Base-by-base conservation (phyloP, 495 filamentous ascomycete genomes). In the Aspergillus ellipticus region DNA sequence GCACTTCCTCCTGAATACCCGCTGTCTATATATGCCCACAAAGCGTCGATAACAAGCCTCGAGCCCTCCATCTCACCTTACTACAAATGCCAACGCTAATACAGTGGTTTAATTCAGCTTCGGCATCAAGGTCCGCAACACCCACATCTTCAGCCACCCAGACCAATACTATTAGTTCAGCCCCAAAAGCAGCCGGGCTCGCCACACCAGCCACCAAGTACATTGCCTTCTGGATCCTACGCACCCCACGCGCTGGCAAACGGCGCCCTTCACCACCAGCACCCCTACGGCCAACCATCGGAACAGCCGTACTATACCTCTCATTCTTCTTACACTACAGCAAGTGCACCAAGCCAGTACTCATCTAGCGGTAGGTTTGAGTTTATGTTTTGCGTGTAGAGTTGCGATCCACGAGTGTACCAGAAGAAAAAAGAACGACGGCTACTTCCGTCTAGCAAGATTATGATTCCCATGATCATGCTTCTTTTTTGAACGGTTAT, bases 291-390 rank as follows among this genome's bases (percentile, higher is more conserved):
- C 49, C 79, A 79, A 56, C 79, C 83, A 56, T 86, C 86, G 71
- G 89, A 92, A 43, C 62, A 74, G 71, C 58, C 79, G n/a, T 91
- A 90, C 68, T 93, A 89, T 77, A 67, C 77, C 28, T 61, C 83
- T 53, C 85, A 91, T 66, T 81, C 82, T 63, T 80, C 88, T 20
- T 93, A 93, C 74, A 85, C 86, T 66, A 85, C 89, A 19, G 65
- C 82, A 54, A 82, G 79, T 72, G 82, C 83, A 35, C 82, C 85
- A 22, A 83, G 81, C 65, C 84, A 84, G 69, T 93, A 90, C 67
- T 83, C 87, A 42, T 85, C 88, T 65, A 86, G 86, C 79, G 90
- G 90, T 94, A 73, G 81, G 88, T 78, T 35, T 17, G 42, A 21
- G 16, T 13, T n/a, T 15, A 15, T 4, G 13, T n/a, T 39, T 15